Base-by-base conservation (phyloP, 306 rosid genomes). In the Cicer cuneatum region DNA sequence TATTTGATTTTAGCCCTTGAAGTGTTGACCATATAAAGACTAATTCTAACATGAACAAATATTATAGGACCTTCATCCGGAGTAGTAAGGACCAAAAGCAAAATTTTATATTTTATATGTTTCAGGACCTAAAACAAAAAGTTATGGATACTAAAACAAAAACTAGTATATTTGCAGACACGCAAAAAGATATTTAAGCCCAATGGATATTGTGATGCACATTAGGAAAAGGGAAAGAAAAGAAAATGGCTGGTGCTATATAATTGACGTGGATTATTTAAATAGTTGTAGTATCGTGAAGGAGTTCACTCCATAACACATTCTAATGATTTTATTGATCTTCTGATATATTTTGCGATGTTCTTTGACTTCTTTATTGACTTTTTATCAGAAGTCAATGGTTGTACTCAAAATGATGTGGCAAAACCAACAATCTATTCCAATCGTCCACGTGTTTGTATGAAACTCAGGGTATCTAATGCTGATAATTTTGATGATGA, bases 391-490 rank as follows among this genome's bases (percentile, higher is more conserved):
- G 89, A 78, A 29, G 54, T 39, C 51, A 72, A 85, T 58, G 77
- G 19, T 63, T 67, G 84, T 4, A 62, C 64, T 19, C 71, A 71
- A 69, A 70, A 68, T 56, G 42, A 21, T 7, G 74, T 15, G 54
- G 48, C 54, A 67, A 79, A 74, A 72, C 86, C 70, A 68, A 10
- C 63, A 46, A 21, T 74, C 57, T 61, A 57, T 51, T 24, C 60
- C 15, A 71, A 75, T 19, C 79, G 53, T 49, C 82, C 76, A 45
- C 80, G 79, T 21, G 83, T 57, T 68, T 63, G 38, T 33, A 58
- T 73, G 83, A 84, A 78, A 48, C 68, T 66, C 15, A 80, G 82
- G 60, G 69, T 80, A 45, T 57, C 90, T 3, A 69, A 74, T 38
- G 62, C 24, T 60, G 87, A 81, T 38, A 78, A 84, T 72, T 35